These are phyloP conservation scores for Euphorbia schlechtendalii DNA, from an alignment of 441 rosid genomes.

Conservation along the genomic window DNA sequence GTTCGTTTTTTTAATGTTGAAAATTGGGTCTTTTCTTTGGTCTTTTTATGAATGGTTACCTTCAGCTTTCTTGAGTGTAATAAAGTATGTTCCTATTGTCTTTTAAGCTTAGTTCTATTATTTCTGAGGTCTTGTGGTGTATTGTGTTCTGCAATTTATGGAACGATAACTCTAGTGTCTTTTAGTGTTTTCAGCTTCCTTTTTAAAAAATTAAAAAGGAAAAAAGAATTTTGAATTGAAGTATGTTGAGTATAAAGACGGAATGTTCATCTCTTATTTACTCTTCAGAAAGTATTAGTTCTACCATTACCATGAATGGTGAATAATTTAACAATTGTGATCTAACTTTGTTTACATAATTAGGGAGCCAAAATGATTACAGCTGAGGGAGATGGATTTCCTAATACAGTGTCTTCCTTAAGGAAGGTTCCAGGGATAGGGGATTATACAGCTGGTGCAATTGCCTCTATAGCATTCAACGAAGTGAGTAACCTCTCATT, in stretches of 20 bases:
- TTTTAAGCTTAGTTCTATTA: background rate
- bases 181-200: background rate
- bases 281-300: slow-evolving; percentile 1
- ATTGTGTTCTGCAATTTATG: background rate
- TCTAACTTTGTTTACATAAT: slow-evolving; percentile 6
- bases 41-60: background rate
- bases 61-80: slow-evolving; percentile 1
- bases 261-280: no score
- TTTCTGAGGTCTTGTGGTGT: background rate
- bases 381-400: slow-evolving; percentile 51
- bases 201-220: background rate
- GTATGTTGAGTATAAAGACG: background rate
- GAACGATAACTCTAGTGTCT: background rate
- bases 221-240: background rate
- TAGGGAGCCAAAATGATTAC: slow-evolving; percentile 92
- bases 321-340: slow-evolving; percentile 12
- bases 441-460: slow-evolving; percentile 92
- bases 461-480: slow-evolving; percentile 82
- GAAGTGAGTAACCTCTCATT: slow-evolving; percentile 41
- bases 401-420: slow-evolving; percentile 46
- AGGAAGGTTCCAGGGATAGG: slow-evolving; percentile 85
- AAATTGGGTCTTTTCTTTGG: slow-evolving; percentile 2
- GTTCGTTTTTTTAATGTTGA: background rate
- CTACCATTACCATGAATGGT: background rate
- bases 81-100: background rate